A percentile compares a stretch with the other conserved stretches of the same genome.
Evolutionary conservation across 768 basidiomycete species (phyloP).

Genomic region (Kwoniella botswanensis): DNA sequence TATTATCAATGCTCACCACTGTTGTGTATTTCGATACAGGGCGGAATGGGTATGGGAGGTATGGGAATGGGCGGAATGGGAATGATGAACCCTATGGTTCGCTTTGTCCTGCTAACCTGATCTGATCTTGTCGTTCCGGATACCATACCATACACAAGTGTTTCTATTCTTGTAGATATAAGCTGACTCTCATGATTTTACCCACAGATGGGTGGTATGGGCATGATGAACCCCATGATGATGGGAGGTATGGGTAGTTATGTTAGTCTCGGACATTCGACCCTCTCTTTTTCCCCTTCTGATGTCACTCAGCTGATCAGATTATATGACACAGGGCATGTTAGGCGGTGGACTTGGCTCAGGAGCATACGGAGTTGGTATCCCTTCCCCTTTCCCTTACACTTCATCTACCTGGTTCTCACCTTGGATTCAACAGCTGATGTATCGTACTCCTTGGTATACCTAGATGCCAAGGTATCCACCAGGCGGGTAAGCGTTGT

Average conservation of each 20-base stretch:
- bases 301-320: background rate
- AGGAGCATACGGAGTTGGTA: conserved; percentile 54
- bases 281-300: background rate
- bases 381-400: conserved; percentile 31
- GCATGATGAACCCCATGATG: conserved; percentile 45
- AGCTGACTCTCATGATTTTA: background rate
- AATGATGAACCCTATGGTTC: conserved; percentile 40
- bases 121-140: background rate
- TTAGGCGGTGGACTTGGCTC: conserved; percentile 50
- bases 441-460: conserved; percentile 48
- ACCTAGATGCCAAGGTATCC: conserved; percentile 56
- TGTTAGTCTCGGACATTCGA: background rate
- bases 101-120: conserved; percentile 11
- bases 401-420: conserved; percentile 19
- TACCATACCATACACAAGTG: too few relatives aligned
- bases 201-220: conserved; percentile 33
- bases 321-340: conserved; percentile 37
- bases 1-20: background rate
- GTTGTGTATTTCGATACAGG: background rate
- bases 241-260: conserved; percentile 31
- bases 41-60: conserved; percentile 60
- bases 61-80: conserved; percentile 41
- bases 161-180: background rate
- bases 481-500: conserved; percentile 49
- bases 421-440: conserved; percentile 45